Evolutionary conservation across 768 basidiomycete genomes (phyloP).

Genomic region (Rickenella mellea): DNA sequence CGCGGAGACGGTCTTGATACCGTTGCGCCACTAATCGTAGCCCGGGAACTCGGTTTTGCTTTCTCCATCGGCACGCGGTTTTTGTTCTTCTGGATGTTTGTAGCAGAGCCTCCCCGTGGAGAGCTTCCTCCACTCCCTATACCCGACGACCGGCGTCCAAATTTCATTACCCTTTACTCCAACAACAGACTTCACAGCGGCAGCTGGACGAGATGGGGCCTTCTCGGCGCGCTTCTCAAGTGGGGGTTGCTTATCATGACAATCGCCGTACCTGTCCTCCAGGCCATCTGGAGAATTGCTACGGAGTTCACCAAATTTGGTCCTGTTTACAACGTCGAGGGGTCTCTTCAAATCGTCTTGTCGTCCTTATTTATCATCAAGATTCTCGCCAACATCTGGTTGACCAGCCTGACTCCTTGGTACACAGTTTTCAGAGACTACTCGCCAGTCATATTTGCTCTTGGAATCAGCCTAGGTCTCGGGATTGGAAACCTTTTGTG

Average conservation of each 20-base stretch:
- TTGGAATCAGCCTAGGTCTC: constrained; percentile 42
- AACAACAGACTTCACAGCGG: constrained; percentile 36
- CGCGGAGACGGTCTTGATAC: constrained; percentile 16
- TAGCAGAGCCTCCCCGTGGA: constrained; percentile 44
- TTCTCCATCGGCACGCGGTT: constrained; percentile 50
- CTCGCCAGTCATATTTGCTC: constrained; percentile 37
- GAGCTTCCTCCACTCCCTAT: constrained; percentile 20
- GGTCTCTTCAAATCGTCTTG: constrained; percentile 46
- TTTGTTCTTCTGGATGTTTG: constrained; percentile 62
- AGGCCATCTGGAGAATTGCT: constrained; percentile 53
- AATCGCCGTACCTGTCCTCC: constrained; percentile 41
- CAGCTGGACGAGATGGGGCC: constrained; percentile 59
- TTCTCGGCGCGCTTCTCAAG: constrained; percentile 42
- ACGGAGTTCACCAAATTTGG: constrained; percentile 26
- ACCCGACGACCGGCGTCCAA: constrained; percentile 5
- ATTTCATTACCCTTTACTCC: constrained; percentile 11
- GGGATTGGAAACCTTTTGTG: constrained; percentile 45
- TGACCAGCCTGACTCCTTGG: constrained; percentile 29
- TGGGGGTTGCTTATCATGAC: constrained; percentile 37
- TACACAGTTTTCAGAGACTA: constrained; percentile 38
- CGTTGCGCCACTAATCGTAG: constrained; percentile 29
- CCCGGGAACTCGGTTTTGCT: constrained; percentile 51
- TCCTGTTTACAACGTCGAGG: constrained; percentile 47
- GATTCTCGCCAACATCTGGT: constrained; percentile 45
- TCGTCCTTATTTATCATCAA: constrained; percentile 55